Evolutionary conservation across 768 basidiomycete species (phyloP).

Genomic region (Amanita pallidorosea): DNA sequence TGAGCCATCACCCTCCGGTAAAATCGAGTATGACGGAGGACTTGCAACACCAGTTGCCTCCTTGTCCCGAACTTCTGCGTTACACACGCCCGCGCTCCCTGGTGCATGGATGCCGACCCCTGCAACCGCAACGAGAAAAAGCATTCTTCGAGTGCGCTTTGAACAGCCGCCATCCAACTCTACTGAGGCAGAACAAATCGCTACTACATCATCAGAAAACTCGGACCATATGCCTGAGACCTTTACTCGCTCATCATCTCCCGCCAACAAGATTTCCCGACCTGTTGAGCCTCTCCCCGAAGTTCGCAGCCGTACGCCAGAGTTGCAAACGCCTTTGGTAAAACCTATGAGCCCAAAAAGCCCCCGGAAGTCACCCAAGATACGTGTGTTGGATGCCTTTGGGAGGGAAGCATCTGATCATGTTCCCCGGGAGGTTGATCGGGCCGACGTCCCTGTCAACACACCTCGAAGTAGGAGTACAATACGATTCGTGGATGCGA

Average conservation of each 20-base stretch:
- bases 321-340: conserved; percentile 7
- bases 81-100: conserved; percentile 58
- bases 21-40: conserved; percentile 19
- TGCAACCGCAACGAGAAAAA: conserved; percentile 32
- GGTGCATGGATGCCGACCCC: conserved; percentile 62
- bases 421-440: conserved; percentile 5
- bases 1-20: background rate
- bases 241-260: background rate
- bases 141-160: conserved; percentile 64
- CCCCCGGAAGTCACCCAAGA: conserved; percentile 35
- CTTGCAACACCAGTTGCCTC: conserved; percentile 38
- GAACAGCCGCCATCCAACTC: conserved; percentile 20
- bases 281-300: background rate
- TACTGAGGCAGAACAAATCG: conserved; percentile 8
- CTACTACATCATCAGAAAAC: background rate
- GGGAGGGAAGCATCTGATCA: conserved; percentile 35
- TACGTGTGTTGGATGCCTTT: conserved; percentile 66
- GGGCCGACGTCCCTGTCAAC: conserved; percentile 1
- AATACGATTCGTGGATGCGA: conserved; percentile 58
- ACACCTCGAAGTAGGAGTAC: conserved; percentile 23
- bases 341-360: conserved; percentile 10
- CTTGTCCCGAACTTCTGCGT: conserved; percentile 35
- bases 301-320: conserved; percentile 10
- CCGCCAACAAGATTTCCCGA: background rate
- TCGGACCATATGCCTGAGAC: background rate